Base-by-base conservation (phyloP, 495 filamentous ascomycete species). In the Penicillium silybi region DNA sequence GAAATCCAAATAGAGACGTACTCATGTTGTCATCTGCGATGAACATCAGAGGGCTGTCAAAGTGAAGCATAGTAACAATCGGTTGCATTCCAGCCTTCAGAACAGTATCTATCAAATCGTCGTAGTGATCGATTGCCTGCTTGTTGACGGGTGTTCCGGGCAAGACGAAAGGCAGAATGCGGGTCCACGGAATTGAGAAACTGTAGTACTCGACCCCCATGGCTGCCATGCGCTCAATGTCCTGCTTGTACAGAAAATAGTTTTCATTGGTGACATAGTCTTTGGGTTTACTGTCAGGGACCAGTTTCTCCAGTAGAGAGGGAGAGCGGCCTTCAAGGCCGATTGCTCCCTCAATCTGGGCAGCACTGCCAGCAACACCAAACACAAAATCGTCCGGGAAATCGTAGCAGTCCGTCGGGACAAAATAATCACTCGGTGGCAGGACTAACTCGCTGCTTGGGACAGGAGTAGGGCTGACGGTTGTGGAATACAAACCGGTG, bases 171-270 rank as follows among this genome's bases (percentile, higher is more conserved):
- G 73, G 75, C 22, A 77, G 44, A 29, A 77, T 75, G 0, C 75
- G 67, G 0, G 68, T 53, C 75, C 75, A 78, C 1, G 74, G 52
- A 41, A 78, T 72, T 0, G 64, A 66, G 56, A 78, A 78, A 16
- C 58, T 67, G 59, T 76, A 79, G 54, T 78, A 75, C 39, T 71
- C 68, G 26, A 78, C 68, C 0, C 77, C 76, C 57, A 78, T 75
- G 1, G 69, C 63, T 0, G 77, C 76, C 19, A 79, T 41, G 5
- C 76, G 62, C 46, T 66, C 61, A 50, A 80, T 76, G 41, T 80
- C 76, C 49, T 79, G 73, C 52, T 79, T 79, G 49, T 80, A 80
- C 8, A 78, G 58, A 38, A 67, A 79, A 53, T 80, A 80, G 42
- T 77, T 71, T 52, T 72, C 64, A 48, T 75, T 73, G 7, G 75